Conservation (phyloP, 495 filamentous ascomycete genomes). For the Trichodelitschia bisporula region DNA sequence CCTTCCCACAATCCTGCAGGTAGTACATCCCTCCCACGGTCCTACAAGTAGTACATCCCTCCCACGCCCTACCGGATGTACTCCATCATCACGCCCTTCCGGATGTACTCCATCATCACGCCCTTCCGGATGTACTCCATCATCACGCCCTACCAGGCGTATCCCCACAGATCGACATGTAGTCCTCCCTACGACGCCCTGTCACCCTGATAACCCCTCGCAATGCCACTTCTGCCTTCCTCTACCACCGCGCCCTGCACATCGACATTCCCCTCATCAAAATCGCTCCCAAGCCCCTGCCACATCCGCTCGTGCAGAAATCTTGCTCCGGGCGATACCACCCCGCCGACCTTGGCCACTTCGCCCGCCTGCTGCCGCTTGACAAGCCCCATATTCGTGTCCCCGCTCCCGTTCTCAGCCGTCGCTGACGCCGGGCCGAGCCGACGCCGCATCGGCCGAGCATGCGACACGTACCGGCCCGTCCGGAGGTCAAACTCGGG, state of each 20-base stretch:
- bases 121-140: too few species aligned
- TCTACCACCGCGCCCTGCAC: constrained; percentile 31
- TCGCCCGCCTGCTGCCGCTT: constrained; percentile 39
- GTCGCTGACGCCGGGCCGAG: constrained; percentile 4
- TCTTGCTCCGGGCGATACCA: constrained; percentile 76
- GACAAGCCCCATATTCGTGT: constrained; percentile 19
- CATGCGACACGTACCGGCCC: constrained; percentile 59
- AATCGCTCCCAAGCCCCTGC: constrained; percentile 82
- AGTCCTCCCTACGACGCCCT: too few species aligned
- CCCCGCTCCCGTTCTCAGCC: constrained; percentile 4
- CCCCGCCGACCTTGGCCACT: constrained; percentile 49
- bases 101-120: too few species aligned
- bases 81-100: too few species aligned
- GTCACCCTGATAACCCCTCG: constrained; percentile 86
- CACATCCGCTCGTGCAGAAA: constrained; percentile 64
- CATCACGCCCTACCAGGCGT: too few species aligned
- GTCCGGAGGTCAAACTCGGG: constrained; percentile 86
- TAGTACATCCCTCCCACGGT: too few species aligned
- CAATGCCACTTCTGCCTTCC: constrained; percentile 71
- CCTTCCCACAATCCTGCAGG: too few species aligned
- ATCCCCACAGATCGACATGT: too few species aligned
- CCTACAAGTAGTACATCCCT: too few species aligned
- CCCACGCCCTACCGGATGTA: too few species aligned
- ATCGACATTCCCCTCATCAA: constrained; percentile 36
- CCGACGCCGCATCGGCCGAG: constrained; percentile 42